Evolutionary conservation across 2,329 filamentous ascomycete genomes (phyloP), one percentile per base, ranked within the genome.

Genomic region (Fusarium sacchari): DNA sequence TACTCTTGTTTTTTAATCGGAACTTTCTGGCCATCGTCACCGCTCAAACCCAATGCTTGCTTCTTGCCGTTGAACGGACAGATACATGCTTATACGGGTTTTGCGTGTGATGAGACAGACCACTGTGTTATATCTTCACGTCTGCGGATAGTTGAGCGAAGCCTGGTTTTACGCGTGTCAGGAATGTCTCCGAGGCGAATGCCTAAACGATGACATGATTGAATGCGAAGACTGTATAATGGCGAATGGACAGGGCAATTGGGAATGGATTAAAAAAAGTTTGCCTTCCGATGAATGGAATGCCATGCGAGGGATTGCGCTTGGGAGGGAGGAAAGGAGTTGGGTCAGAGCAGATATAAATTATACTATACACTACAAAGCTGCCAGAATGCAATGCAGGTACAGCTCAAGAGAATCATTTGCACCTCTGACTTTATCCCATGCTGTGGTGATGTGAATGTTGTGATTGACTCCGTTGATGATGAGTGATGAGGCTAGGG

Each of bases 351-450:
- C 59, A 64, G 73, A 78, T 78, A 77, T 74, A 76, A 49, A 75
- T 57, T 76, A 78, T 74, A 78, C 75, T 74, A 78, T 76, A 78
- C 69, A 78, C 67, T 60, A 70, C 70, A 62, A 64, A 67, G 68
- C 76, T 67, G 66, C 68, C 76, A 77, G 76, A 78, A 78, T 78
- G 76, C 76, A 47, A 78, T 68, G 67, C 62, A 60, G 72, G 75
- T 76, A 78, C 67, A 60, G 74, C 67, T 69, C 46, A 75, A 74
- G 65, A 74, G 65, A 74, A 69, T 69, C 55, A 67, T 63, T 70
- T 67, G 58, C 56, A 68, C 71, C 60, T 72, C 53, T 50, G 42
- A 60, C 26, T 30, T 15, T 26, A n/a, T 20, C 32, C 20, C 26
- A 26, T 46, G 14, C n/a, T 32, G 32, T n/a, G 22, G 32, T n/a